Evolutionary conservation across 495 filamentous ascomycete genomes (phyloP).

Genomic region (Penicillium fimorum): DNA sequence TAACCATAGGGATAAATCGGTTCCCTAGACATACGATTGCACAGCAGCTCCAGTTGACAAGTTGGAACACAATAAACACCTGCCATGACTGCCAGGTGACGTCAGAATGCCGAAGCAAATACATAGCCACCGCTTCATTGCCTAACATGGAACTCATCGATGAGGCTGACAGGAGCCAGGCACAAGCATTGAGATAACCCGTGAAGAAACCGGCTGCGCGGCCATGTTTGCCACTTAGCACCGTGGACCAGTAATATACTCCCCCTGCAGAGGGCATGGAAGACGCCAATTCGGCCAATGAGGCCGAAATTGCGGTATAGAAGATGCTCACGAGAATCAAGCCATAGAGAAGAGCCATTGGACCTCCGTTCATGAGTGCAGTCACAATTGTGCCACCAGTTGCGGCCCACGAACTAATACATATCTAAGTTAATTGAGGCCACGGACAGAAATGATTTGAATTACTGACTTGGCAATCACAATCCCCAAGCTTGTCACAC

Average conservation of each 20-base stretch:
- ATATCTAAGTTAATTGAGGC: too few species aligned
- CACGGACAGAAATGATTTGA: too few species aligned
- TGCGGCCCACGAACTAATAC: constrained; percentile 40
- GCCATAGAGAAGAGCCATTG: constrained; percentile 45
- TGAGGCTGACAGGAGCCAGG: constrained; percentile 66
- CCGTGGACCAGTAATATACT: constrained; percentile 78
- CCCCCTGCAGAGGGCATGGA: constrained; percentile 75
- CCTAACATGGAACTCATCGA: constrained; percentile 63
- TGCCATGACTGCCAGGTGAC: constrained; percentile 65
- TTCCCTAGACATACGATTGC: constrained; percentile 66
- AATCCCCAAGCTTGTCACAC: too few species aligned
- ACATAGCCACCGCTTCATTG: constrained; percentile 67
- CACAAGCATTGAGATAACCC: constrained; percentile 72
- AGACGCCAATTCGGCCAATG: constrained; percentile 65
- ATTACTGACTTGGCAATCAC: too few species aligned
- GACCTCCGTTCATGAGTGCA: constrained; percentile 43
- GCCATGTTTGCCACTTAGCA: constrained; percentile 63
- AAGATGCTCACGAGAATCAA: constrained; percentile 40
- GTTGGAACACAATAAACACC: constrained; percentile 64
- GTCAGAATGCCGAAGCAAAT: constrained; percentile 59
- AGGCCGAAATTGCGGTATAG: constrained; percentile 44
- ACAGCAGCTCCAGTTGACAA: constrained; percentile 63
- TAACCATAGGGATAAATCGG: constrained; percentile 57
- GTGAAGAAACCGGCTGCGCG: constrained; percentile 65
- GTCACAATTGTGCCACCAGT: constrained; percentile 45